These are phyloP conservation scores for Protomyces arabidopsidicola DNA, from an alignment of 1,139 yeast species.

Conservation along the genomic window DNA sequence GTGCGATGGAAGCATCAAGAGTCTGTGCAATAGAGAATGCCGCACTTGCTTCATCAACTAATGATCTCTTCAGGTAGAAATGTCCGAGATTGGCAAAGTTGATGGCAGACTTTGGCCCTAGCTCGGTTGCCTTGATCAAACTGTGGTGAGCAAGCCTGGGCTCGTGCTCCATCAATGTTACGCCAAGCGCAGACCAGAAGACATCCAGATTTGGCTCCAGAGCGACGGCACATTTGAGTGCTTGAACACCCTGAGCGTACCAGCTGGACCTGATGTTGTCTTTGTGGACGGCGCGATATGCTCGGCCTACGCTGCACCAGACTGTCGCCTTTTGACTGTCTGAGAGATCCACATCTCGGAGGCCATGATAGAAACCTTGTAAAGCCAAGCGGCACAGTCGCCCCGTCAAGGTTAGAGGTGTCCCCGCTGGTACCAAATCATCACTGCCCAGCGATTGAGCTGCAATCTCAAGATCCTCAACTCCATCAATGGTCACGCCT, in stretches of 20 bases:
- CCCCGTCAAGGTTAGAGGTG: background rate
- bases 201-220: conserved; percentile 64
- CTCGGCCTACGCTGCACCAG: conserved; percentile 12
- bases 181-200: conserved; percentile 81
- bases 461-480: background rate
- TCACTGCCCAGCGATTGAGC: background rate
- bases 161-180: conserved; percentile 56
- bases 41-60: conserved; percentile 64
- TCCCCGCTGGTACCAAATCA: background rate
- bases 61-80: conserved; percentile 64
- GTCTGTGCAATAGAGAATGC: conserved; percentile 74
- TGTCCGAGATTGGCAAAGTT: conserved; percentile 83
- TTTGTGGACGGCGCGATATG: conserved; percentile 42
- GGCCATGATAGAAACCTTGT: background rate
- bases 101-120: conserved; percentile 56
- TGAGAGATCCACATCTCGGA: background rate
- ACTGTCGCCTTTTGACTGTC: conserved; percentile 4
- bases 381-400: background rate
- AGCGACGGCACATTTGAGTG: conserved; percentile 63
- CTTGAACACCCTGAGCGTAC: conserved; percentile 52
- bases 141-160: conserved; percentile 86
- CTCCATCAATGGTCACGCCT: background rate
- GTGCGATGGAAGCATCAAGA: conserved; percentile 67
- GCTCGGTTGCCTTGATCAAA: conserved; percentile 74
- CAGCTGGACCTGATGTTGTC: conserved; percentile 19